Evolutionary conservation across 2,329 filamentous ascomycete species (phyloP).

Genomic region (Chaetomiaceae sp.): DNA sequence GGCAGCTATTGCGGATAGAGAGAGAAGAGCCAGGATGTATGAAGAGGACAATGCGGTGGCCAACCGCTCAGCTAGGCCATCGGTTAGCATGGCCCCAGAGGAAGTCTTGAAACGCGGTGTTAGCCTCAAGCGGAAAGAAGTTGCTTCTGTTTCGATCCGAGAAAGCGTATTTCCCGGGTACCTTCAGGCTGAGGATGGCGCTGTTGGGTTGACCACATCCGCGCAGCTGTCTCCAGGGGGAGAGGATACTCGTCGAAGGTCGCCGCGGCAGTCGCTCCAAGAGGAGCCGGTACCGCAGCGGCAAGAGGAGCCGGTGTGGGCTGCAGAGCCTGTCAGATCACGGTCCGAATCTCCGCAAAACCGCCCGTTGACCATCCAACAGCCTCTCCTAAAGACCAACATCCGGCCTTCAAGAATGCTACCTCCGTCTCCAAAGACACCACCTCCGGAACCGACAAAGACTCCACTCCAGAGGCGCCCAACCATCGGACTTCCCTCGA

Average conservation of each 20-base stretch:
- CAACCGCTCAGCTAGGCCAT: constrained; percentile 36
- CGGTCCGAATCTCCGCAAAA: constrained; percentile 8
- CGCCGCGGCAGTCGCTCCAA: constrained; percentile 40
- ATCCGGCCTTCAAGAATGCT: constrained; percentile 34
- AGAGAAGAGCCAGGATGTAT: constrained; percentile 37
- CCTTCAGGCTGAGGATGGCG: constrained; percentile 26
- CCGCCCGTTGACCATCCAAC: constrained; percentile 9
- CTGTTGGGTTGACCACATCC: constrained; percentile 40
- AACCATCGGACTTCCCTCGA: constrained; percentile 45
- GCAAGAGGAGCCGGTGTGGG: neutral
- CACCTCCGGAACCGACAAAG: constrained; percentile 33
- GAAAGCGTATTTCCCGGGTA: constrained; percentile 23
- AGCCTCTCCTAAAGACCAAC: constrained; percentile 12
- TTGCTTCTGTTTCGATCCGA: constrained; percentile 29
- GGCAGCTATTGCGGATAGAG: constrained; percentile 44
- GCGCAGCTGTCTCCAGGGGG: constrained; percentile 48
- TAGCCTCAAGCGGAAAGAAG: constrained; percentile 38
- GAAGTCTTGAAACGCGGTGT: constrained; percentile 34
- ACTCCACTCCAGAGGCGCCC: constrained; percentile 42
- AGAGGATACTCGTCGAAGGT: constrained; percentile 49
- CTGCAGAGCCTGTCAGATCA: neutral
- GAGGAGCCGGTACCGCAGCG: constrained; percentile 4
- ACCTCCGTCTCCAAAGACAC: constrained; percentile 30
- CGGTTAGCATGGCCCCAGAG: constrained; percentile 33
- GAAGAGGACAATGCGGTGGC: constrained; percentile 33